These are phyloP conservation scores for Phytomonas sp. DNA, from an alignment of 208 protist genomes.

Conservation along the genomic window DNA sequence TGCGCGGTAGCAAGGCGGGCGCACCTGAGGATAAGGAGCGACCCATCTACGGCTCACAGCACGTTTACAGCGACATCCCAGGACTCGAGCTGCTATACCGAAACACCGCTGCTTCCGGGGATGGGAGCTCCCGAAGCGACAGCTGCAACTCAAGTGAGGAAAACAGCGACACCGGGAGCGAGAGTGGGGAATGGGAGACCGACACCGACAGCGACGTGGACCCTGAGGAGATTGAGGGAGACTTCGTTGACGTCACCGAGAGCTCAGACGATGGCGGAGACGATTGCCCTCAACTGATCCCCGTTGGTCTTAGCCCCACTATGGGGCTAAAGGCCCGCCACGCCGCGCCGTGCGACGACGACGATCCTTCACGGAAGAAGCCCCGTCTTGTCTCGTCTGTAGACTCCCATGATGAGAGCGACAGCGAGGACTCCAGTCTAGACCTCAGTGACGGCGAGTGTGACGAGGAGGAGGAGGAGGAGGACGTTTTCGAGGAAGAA, in stretches of 20 bases:
- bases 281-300: conserved; percentile 58
- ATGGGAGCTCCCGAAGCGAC: background rate
- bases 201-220: conserved; percentile 62
- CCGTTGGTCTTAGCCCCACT: conserved; percentile 9
- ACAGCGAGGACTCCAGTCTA: background rate
- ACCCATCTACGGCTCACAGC: conserved; percentile 60
- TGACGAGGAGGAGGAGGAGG: conserved; percentile 14
- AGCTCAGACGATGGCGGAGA: conserved; percentile 29
- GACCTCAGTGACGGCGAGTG: conserved; percentile 13
- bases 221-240: conserved; percentile 62
- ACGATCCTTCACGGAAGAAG: background rate
- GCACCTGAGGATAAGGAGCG: conserved; percentile 11
- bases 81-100: conserved; percentile 79
- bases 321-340: conserved; percentile 7
- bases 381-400: background rate
- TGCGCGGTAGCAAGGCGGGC: conserved; percentile 67
- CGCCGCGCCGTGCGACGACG: conserved; percentile 4
- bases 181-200: conserved; percentile 58
- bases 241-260: conserved; percentile 55
- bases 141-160: conserved; percentile 17
- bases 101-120: background rate
- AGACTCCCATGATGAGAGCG: conserved; percentile 6
- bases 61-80: conserved; percentile 79
- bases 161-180: conserved; percentile 39
- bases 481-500: conserved; percentile 13